Evolutionary conservation across 148 eudicot species (phyloP).

Genomic region (Silene uniflora): DNA sequence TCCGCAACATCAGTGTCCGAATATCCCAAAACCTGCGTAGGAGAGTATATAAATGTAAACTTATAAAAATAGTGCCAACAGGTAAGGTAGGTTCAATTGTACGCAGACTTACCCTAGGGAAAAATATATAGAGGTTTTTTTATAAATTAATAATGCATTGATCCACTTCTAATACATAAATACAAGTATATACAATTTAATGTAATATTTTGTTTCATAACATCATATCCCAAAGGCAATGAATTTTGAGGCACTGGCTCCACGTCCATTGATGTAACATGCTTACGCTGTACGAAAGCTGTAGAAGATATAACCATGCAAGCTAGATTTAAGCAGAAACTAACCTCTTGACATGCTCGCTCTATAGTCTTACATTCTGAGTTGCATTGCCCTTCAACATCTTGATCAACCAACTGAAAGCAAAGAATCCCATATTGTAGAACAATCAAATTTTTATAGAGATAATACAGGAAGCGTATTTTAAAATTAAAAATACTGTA

Average conservation of each 20-base stretch:
- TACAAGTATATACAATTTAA: background rate
- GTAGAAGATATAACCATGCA: background rate
- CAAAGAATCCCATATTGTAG: background rate
- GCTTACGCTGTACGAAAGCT: background rate
- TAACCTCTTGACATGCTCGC: conserved; percentile 95
- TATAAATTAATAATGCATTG: background rate
- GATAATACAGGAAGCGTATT: background rate
- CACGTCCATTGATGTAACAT: background rate
- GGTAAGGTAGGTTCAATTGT: background rate
- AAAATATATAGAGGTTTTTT: background rate
- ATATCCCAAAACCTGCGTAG: conserved; percentile 74
- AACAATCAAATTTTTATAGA: background rate
- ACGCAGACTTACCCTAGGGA: background rate
- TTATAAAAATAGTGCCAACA: background rate
- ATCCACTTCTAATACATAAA: background rate
- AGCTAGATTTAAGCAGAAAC: background rate
- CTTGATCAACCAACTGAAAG: conserved; percentile 82
- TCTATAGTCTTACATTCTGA: conserved; percentile 95
- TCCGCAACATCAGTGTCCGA: conserved; percentile 95
- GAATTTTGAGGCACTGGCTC: background rate
- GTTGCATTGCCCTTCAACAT: conserved; percentile 80
- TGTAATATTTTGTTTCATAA: background rate
- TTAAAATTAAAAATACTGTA: background rate
- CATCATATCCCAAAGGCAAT: background rate
- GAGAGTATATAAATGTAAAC: background rate